Conservation (phyloP, 2,329 filamentous ascomycete species). For the Scedosporium aurantiacum region DNA sequence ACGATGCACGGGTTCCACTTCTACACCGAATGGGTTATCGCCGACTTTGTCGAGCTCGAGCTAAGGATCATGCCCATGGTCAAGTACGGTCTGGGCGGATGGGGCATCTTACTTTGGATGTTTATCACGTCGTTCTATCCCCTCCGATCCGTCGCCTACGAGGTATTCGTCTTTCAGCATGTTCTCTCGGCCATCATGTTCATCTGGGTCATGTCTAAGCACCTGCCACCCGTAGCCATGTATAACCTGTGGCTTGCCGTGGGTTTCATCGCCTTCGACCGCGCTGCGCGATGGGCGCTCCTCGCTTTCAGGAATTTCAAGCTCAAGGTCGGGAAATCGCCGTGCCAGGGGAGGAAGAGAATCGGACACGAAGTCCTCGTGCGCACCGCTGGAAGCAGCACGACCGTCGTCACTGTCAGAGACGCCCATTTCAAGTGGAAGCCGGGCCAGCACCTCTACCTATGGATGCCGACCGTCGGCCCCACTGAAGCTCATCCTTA, state of each 20-base stretch:
- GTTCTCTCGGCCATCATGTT: conserved; percentile 49
- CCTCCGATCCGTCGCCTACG: conserved; percentile 54
- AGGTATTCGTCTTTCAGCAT: conserved; percentile 60
- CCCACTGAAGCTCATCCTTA: conserved; percentile 48
- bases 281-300: conserved; percentile 37
- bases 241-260: conserved; percentile 58
- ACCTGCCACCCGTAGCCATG: conserved; percentile 47
- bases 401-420: conserved; percentile 48
- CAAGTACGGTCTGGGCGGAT: conserved; percentile 56
- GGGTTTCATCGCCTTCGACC: conserved; percentile 51
- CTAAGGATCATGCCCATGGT: conserved; percentile 52
- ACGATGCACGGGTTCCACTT: conserved; percentile 63
- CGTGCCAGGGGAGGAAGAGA: conserved; percentile 34
- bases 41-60: conserved; percentile 47
- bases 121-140: conserved; percentile 52
- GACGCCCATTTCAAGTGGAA: conserved; percentile 48
- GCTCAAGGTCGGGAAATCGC: conserved; percentile 20
- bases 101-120: conserved; percentile 56
- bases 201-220: conserved; percentile 51
- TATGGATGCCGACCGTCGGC: conserved; percentile 46
- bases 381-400: conserved; percentile 35
- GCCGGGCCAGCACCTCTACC: conserved; percentile 49
- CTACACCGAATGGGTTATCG: conserved; percentile 49
- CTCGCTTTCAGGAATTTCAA: conserved; percentile 43
- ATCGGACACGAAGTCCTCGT: conserved; percentile 42